Evolutionary conservation across 306 rosid genomes (phyloP).

Genomic region (Gleditsia sinensis): DNA sequence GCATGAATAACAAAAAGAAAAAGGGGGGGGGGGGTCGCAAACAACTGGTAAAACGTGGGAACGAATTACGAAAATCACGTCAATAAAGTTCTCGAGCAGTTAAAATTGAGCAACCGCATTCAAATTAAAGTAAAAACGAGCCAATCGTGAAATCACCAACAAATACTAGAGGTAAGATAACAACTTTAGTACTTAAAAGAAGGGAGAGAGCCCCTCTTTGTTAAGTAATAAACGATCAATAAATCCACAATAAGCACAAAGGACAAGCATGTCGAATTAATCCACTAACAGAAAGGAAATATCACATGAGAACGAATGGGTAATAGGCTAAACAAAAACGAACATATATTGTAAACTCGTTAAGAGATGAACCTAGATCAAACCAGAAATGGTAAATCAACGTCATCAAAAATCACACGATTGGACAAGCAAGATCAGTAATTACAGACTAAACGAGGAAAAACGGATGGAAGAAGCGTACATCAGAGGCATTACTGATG

Average conservation of each 20-base stretch:
- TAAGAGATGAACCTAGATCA: background rate
- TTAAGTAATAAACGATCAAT: background rate
- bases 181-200: background rate
- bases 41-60: background rate
- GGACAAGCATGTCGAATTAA: background rate
- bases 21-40: too few species aligned
- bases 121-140: background rate
- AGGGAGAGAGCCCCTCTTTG: background rate
- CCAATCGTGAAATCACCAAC: background rate
- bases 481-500: constrained; percentile 88
- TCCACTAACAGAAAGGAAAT: background rate
- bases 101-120: background rate
- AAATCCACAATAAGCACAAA: background rate
- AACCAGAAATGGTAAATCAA: background rate
- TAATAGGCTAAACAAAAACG: background rate
- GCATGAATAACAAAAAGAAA: background rate
- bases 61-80: too few species aligned
- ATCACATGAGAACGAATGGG: background rate
- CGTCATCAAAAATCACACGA: background rate
- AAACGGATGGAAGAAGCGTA: background rate
- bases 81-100: background rate
- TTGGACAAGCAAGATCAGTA: background rate
- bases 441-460: fast-evolving
- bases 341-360: background rate
- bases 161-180: background rate